Base-by-base conservation (phyloP, 495 filamentous ascomycete genomes). In the Pyronema omphalodes region DNA sequence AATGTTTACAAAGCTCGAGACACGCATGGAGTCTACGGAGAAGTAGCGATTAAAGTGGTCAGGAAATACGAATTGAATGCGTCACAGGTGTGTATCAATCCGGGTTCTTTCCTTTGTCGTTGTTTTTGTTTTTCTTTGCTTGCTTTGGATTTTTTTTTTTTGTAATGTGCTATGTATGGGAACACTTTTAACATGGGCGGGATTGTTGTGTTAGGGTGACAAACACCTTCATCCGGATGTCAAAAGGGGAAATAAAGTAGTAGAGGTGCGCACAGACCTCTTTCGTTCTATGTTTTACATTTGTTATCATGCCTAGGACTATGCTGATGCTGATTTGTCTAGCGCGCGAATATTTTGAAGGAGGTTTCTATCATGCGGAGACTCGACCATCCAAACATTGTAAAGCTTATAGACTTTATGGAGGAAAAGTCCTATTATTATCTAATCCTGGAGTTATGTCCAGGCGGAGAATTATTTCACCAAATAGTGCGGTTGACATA, bases 331-430 rank as follows among this genome's bases (percentile, higher is more conserved):
- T 47, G 44, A 23, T 50, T 50, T 11, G 1, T 34, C 60, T 67
- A 98, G 91, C 76, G 91, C 71, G 83, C 88, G 54, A 98, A 96
- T 60, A 95, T 98, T 55, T 72, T 96, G 46, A 98, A 98, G 67
- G 91, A 98, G 67, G 93, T 98, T 9, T 88, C 94, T 67, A 96
- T 98, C 66, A 98, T 98, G 91, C 85, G 86, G 43, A 82, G 88
- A 62, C 73, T 96, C 47, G 87, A 96, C 58, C 93, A 98, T 59
- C 88, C 88, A 17, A 95, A 95, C 62, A 86, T 98, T 60, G 78
- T 93, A 69, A 87, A 85, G 61, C 76, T 98, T 17, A 75, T 95
- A 59, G 84, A 93, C 60, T 98, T 98, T 63, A 83, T 83, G 52
- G 91, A 98, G 69, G 93, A 88, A 7, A 76, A 73, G 37, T 87